Evolutionary conservation across 768 basidiomycete species (phyloP), one percentile per base, ranked within the genome.

Genomic region (Suillus luteus): DNA sequence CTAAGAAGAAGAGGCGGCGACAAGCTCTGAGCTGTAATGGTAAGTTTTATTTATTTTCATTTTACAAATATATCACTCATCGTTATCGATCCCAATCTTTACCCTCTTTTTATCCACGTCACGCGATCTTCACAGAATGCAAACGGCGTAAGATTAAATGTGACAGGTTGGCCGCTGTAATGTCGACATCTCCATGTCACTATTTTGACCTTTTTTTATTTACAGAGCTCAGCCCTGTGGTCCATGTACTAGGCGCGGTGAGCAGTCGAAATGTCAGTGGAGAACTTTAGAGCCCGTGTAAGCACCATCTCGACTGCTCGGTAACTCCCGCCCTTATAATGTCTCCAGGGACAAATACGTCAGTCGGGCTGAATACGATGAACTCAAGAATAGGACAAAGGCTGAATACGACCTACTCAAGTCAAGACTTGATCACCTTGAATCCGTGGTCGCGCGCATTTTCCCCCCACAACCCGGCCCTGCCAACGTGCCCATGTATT

Each of bases 111-210:
- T 48, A 55, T 55, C 65, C 43, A 44, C 60, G 55, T 62, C 63
- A 65, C 66, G 49, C 63, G 64, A 49, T 58, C 60, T 60, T 48
- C 61, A 55, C 71, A 92, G 92, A 93, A 75, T 93, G 92, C 75
- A 93, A 93, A 75, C 79, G 92, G 69, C 84, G 92, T 49, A 93
- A 94, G 81, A 93, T 93, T 76, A 91, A 90, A 73, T 94, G 92
- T 75, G 91, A 94, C 79, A 90, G 90, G 89, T 72, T 70, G 80
- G 67, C 55, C 41, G 65, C 62, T 66, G 60, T 72, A 19, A 22
- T 61, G 37, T 54, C 61, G 12, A 59, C 60, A 9, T 40, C 14
- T 67, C 66, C 48, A 68, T 1, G n/a, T 5, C 5, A n/a, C 43
- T 41, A 9, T 49, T 38, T 65, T 78, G 64, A 77, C 72, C 62